These are phyloP conservation scores for Globisporangium iwayamae DNA, from an alignment of 352 stramenopile genomes.

Conservation along the genomic window DNA sequence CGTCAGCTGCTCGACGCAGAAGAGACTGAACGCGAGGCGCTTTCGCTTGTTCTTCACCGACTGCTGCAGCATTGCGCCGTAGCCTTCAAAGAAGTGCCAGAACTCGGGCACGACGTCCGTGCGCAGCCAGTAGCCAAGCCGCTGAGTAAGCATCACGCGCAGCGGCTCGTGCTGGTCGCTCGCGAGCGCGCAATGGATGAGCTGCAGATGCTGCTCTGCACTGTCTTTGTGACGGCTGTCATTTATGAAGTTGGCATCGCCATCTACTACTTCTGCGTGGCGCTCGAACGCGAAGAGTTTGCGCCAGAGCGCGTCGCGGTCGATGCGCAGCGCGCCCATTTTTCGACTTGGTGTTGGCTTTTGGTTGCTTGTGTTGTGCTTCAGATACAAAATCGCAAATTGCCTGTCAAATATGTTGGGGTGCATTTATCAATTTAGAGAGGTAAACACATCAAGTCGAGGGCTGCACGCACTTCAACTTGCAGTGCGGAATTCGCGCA, in stretches of 20 bases:
- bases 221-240: neutral
- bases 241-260: too few species aligned
- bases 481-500: too few species aligned
- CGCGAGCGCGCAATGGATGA: slow-evolving; percentile 38
- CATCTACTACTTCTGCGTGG: slow-evolving; percentile 9
- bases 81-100: slow-evolving; percentile 52
- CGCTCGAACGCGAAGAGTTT: slow-evolving; percentile 68
- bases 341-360: neutral
- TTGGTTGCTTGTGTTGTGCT: neutral
- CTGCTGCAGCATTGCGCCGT: slow-evolving; percentile 18
- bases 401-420: neutral
- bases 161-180: slow-evolving; percentile 35
- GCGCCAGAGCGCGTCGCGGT: slow-evolving; percentile 58
- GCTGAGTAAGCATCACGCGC: slow-evolving; percentile 57
- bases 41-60: slow-evolving; percentile 17
- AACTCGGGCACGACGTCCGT: slow-evolving; percentile 60
- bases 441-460: too few species aligned
- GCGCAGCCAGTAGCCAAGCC: slow-evolving; percentile 60
- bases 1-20: slow-evolving; percentile 61
- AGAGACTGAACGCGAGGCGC: slow-evolving; percentile 35
- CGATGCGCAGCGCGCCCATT: slow-evolving; percentile 43
- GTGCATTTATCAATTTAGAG: too few species aligned
- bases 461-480: too few species aligned
- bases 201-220: slow-evolving; percentile 22
- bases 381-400: neutral